Evolutionary conservation across 495 filamentous ascomycete genomes (phyloP).

Genomic region (Amniculicola lignicola): DNA sequence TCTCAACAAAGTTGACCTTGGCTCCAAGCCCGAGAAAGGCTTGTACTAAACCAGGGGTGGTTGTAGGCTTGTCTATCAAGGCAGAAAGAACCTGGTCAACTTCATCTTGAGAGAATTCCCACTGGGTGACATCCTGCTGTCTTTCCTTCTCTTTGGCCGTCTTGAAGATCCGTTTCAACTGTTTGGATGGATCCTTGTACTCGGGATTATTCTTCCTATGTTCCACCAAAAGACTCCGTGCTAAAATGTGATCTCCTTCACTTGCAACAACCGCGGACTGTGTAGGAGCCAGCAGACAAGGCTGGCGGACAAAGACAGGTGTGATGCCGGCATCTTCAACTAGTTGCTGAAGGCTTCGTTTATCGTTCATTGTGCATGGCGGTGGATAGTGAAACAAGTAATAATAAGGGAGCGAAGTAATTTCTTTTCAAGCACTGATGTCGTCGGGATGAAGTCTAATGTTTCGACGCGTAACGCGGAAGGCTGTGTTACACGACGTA

Average conservation of each 20-base stretch:
- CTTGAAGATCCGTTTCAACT: slow-evolving; percentile 27
- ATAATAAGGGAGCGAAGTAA: background rate
- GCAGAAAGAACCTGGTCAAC: slow-evolving; percentile 21
- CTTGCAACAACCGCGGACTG: slow-evolving; percentile 14
- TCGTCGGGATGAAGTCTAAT: no score
- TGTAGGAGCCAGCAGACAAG: slow-evolving; percentile 27
- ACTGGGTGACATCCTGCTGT: slow-evolving; percentile 19
- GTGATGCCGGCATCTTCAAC: slow-evolving; percentile 21
- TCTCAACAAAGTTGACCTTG: slow-evolving; percentile 27
- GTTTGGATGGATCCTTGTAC: slow-evolving; percentile 22
- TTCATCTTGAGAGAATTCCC: slow-evolving; percentile 29
- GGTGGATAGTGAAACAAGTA: no score
- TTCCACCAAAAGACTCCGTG: slow-evolving; percentile 17
- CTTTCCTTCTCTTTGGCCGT: slow-evolving; percentile 28
- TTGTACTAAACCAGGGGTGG: slow-evolving; percentile 20
- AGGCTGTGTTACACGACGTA: no score
- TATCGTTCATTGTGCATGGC: slow-evolving; percentile 10
- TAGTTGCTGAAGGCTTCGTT: slow-evolving; percentile 19
- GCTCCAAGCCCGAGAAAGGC: slow-evolving; percentile 25
- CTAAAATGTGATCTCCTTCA: slow-evolving; percentile 18
- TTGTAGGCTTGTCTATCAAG: slow-evolving; percentile 18
- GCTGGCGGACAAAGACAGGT: slow-evolving; percentile 15
- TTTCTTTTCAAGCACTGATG: background rate
- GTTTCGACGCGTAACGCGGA: no score
- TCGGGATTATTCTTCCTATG: slow-evolving; percentile 17